Evolutionary conservation across 768 basidiomycete species (phyloP).

Genomic region (Russula sp.): DNA sequence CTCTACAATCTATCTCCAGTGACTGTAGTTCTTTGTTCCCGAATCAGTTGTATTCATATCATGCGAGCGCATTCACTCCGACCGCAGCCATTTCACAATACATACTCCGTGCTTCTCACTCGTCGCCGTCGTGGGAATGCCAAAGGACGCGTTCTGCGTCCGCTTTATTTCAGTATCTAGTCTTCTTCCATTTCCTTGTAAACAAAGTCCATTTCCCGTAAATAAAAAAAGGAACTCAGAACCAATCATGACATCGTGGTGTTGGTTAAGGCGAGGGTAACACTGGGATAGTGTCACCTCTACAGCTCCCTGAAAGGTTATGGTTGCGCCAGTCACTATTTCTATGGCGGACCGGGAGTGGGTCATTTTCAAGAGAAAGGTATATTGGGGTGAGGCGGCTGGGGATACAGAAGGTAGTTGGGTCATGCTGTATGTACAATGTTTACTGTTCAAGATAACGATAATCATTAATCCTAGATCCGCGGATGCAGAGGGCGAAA

Average conservation of each 20-base stretch:
- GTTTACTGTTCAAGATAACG: constrained; percentile 15
- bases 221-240: constrained; percentile 12
- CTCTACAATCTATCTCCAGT: not conserved
- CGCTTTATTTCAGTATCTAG: constrained; percentile 22
- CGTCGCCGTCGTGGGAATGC: not conserved
- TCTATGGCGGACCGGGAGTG: constrained; percentile 2
- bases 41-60: not conserved
- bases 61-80: constrained; percentile 8
- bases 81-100: not conserved
- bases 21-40: not conserved
- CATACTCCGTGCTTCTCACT: not conserved
- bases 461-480: not conserved
- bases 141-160: constrained; percentile 17
- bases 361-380: constrained; percentile 17
- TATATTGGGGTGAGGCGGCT: constrained; percentile 22
- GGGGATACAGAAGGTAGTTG: constrained; percentile 23
- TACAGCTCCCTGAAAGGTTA: not conserved
- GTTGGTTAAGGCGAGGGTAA: constrained; percentile 1
- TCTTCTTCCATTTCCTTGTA: constrained; percentile 19
- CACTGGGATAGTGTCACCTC: constrained; percentile 7
- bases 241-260: constrained; percentile 16
- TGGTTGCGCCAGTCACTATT: not conserved
- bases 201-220: constrained; percentile 20
- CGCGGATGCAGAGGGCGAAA: not conserved
- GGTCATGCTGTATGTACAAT: constrained; percentile 26